Evolutionary conservation across 1,284 basidiomycete species (phyloP), one percentile per base, ranked within the genome.

Genomic region (Boletus mariae): DNA sequence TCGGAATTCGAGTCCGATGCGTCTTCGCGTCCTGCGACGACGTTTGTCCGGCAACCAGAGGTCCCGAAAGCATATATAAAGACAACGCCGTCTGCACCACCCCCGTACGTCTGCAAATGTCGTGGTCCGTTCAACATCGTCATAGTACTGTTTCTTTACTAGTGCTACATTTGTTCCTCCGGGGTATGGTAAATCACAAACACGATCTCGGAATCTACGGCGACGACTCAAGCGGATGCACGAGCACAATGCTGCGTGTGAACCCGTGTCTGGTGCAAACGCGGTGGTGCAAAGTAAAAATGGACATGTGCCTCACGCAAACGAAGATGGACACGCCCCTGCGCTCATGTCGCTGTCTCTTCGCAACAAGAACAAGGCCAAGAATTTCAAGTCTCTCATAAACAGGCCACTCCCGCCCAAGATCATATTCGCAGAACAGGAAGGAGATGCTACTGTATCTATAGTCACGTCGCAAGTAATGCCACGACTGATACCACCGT

Each of bases 361-460:
- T 13, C 75, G 80, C 47, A 89, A 87, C 63, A 89, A 88, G 66
- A 88, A 88, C 68, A 89, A 90, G 67, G 80, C 79, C 47, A 84
- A 79, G 55, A 83, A 81, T 11, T 88, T 84, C 69, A 83, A 79
- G 60, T 71, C 77, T 40, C 70, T 78, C 4, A 75, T 86, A 66
- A 57, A 66, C 0, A 72, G 63, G 11, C 72, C 76, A 0, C 70
- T 80, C 4, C 76, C 81, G 0, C 63, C 73, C 26, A 86, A 81
- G 63, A 85, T 89, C 52, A 70, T 83, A n/a, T 90, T 89, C 59
- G 56, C 45, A 2, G 60, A 68, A 7, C 47, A 59, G n/a, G 57
- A 54, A 26, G 59, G 63, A 5, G 72, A 67, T 20, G 38, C 38
- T 26, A 10, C 56, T 43, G 20, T 17, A 47, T 26, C 45, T 23